Base-by-base conservation (phyloP, 306 rosid species). In the Ormosia emarginata region DNA sequence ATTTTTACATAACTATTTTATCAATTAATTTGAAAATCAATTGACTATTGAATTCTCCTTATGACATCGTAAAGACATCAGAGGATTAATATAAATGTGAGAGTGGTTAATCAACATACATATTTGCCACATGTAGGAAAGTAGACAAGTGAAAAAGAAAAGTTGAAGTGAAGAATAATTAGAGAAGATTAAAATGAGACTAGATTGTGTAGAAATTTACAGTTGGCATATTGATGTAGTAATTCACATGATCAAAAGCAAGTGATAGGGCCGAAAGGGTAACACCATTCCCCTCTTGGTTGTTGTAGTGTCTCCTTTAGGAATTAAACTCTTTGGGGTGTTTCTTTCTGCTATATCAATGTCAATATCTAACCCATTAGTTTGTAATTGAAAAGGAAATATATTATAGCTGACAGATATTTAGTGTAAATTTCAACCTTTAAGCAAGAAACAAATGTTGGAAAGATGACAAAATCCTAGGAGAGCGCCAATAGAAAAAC, bases 241-340 rank as follows among this genome's bases (percentile, higher is more conserved):
- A 89, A 70, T 85, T 89, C 64, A 87, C 81, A 17, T 65, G 86
- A 64, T 85, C 71, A 44, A 89, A 89, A 40, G 90, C 89, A 82
- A 89, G 85, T 32, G 92, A 86, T 39, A 80, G 74, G 92, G 89
- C 77, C 15, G 84, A 81, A 85, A 87, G 15, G 92, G 90, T 83
- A 89, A 77, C 75, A 89, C 77, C 90, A 89, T 77, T 80, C 89
- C 87, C 52, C 58, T 74, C 87, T 85, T 85, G 49, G 67, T 33
- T 41, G 67, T 44, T 74, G 72, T 50, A 14, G 75, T 15, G 12
- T 74, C 66, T 46, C 67, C 88, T 61, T 66, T 79, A 71, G 30
- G 43, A 76, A 57, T 44, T 72, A 82, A 75, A 83, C 52, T 61
- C 29, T 55, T 84, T 79, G 58, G 30, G 6, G 72, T 75, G 67